phyloP scores from a whole-genome alignment of 768 basidiomycete genomes.

The Leucosporidium scottii region DNA sequence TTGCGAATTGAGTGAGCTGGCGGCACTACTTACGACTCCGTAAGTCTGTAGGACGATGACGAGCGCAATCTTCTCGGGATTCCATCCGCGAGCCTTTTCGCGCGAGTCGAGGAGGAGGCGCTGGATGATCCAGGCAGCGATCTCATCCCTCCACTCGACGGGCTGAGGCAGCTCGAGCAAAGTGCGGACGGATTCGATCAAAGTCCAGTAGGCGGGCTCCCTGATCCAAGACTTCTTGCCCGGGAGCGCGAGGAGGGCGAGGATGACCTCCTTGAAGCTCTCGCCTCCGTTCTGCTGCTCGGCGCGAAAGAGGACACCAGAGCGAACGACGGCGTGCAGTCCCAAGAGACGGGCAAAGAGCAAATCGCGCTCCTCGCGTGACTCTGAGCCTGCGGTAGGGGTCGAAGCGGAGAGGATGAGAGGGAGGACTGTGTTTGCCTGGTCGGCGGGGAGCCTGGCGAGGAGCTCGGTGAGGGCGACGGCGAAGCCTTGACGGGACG shows the following conservation, averaged over 20 bases:
- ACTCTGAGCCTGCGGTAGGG: constrained; percentile 65
- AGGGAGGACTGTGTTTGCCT: constrained; percentile 55
- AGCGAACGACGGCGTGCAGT: constrained; percentile 73
- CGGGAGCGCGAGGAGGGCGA: constrained; percentile 60
- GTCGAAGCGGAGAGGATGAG: constrained; percentile 67
- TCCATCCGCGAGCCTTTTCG: constrained; percentile 58
- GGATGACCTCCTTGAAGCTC: constrained; percentile 56
- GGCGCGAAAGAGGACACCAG: constrained; percentile 64
- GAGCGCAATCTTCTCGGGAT: constrained; percentile 80
- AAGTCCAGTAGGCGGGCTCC: constrained; percentile 46
- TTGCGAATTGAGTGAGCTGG: no score
- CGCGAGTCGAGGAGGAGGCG: constrained; percentile 27
- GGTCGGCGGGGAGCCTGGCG: constrained; percentile 68
- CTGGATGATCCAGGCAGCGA: constrained; percentile 49
- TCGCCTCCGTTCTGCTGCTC: constrained; percentile 50
- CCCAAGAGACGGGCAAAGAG: constrained; percentile 91
- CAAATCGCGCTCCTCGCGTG: constrained; percentile 86
- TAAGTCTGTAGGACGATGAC: constrained; percentile 59
- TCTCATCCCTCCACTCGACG: constrained; percentile 48
- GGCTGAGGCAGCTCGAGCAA: constrained; percentile 6
- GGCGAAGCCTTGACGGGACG: constrained; percentile 87
- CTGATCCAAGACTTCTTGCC: constrained; percentile 82
- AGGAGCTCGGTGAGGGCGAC: constrained; percentile 90
- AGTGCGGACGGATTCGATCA: constrained; percentile 17
- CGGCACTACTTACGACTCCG: constrained; percentile 17